Base-by-base conservation (phyloP, 495 filamentous ascomycete species). In the Penicillium taxi region DNA sequence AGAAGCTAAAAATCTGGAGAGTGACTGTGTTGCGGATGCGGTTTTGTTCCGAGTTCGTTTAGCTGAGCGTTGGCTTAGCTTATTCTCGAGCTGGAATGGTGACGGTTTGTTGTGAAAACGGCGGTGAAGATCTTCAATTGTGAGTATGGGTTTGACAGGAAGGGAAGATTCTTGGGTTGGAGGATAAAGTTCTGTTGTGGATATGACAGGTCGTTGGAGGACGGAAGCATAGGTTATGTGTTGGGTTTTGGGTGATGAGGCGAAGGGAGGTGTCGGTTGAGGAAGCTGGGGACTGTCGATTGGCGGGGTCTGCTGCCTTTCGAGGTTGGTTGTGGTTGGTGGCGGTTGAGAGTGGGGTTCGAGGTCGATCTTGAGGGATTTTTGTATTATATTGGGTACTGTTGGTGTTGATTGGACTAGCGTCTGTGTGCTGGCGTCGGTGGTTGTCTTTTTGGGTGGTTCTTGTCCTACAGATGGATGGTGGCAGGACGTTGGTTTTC, bases 111-210 rank as follows among this genome's bases (percentile, higher is more conserved):
- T 41, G 33, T 41, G 18, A 36, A 32, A 41, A 18, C 18, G 33
- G 26, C 22, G 43, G 13, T 41, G 25, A 46, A 41, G 27, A 41
- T 41, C 43, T 37, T 41, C 37, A 9, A 46, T 46, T 37, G 22
- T 46, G 37, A 46, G 32, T 46, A 20, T 41, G 19, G 32, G 21
- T 31, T 16, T 45, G 11, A 36, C 11, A 30, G 42, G 23, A 32
- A 13, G 31, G 14, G 32, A 9, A 23, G 42, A 17, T 45, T 40
- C 22, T 35, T 24, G 26, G 6, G 17, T 6, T 27, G 9, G 6
- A 26, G 33, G 26, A 26, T 1, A 36, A 26, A 32, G 4, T 42
- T 27, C 32, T 9, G 25, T 19, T 39, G 19, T 27, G 15, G 19
- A 31, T 12, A 29, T 32, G 21, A 16, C 24, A 11, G 35, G 19